Evolutionary conservation across 495 filamentous ascomycete genomes (phyloP), one percentile per base, ranked within the genome.

Genomic region (Neurospora pannonica): DNA sequence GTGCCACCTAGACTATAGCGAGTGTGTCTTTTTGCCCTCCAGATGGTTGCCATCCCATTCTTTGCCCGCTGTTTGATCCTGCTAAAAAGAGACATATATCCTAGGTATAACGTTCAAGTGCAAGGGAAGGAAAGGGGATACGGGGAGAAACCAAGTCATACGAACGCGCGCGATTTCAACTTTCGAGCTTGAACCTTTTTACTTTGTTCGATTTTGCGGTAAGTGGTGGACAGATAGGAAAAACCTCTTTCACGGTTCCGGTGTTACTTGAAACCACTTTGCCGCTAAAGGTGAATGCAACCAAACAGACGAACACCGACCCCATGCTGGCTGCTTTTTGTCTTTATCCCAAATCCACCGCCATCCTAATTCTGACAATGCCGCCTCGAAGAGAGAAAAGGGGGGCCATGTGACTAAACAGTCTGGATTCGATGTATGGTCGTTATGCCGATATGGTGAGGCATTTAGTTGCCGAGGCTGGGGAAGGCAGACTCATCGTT

Each of bases 401-500:
- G 71, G 21, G 38, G 24, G n/a, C 28, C 21, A 15, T 19, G 15
- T 67, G 54, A 67, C 54, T 67, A 15, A 67, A 67, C 15, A 67
- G 54, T 67, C 54, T 31, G 28, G 54, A 6, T 69, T 46, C 43
- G 42, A 36, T 17, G 37, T 37, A 24, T 34, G 19, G 46, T 46
- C 36, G 36, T 62, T 38, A 28, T 70, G 46, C 54, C 71, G 43
- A 71, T 38, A 9, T 24, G 28, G 1, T 40, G 17, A 46, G 62
- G 43, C 67, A 28, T 70, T 71, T 80, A 88, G 77, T 82, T 84
- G 74, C 92, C 93, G 72, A 95, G 83, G 84, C 87, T 91, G 42
- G 92, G 92, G 88, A 95, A 95, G 70, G 91, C 91, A 75, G 79
- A 86, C 79, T 89, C 81, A 78, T 94, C 91, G 73, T 79, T 85